phyloP scores from a whole-genome alignment of 2,329 filamentous ascomycete species.

The Cryphonectria naterciae region DNA sequence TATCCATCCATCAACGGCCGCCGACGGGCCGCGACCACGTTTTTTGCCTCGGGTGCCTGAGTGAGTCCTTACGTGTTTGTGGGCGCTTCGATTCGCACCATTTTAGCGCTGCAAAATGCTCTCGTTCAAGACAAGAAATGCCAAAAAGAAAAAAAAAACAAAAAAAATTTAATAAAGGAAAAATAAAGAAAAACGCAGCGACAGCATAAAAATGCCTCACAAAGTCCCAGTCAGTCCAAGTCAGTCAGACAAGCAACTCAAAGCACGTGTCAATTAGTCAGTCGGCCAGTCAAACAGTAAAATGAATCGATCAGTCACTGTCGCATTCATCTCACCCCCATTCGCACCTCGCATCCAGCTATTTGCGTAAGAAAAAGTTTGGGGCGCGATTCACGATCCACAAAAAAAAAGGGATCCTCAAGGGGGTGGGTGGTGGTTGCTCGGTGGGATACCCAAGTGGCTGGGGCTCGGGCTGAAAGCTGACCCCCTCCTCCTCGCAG shows the following conservation, averaged over 20 bases:
- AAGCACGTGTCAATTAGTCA: no score
- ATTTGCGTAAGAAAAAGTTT: not conserved
- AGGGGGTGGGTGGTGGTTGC: not conserved
- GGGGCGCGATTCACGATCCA: not conserved
- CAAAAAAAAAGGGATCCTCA: not conserved
- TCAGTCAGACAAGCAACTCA: not conserved
- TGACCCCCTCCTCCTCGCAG: not conserved
- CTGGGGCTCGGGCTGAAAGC: not conserved
- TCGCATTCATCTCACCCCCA: not conserved
- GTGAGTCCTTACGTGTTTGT: not conserved
- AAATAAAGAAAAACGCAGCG: no score
- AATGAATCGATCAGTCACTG: not conserved
- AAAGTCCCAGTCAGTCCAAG: not conserved
- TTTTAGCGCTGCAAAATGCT: constrained; percentile 3
- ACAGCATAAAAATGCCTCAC: not conserved
- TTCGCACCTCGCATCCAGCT: not conserved
- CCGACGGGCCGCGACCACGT: not conserved
- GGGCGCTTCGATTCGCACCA: not conserved
- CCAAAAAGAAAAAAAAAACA: no score
- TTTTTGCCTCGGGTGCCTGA: not conserved
- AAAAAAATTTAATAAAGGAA: no score
- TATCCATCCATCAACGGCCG: not conserved
- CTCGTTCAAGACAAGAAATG: not conserved
- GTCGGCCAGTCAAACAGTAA: not conserved
- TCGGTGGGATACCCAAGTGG: not conserved